Conservation (phyloP, 169 alveolate genomes). For the Plasmodium reichenowi region DNA sequence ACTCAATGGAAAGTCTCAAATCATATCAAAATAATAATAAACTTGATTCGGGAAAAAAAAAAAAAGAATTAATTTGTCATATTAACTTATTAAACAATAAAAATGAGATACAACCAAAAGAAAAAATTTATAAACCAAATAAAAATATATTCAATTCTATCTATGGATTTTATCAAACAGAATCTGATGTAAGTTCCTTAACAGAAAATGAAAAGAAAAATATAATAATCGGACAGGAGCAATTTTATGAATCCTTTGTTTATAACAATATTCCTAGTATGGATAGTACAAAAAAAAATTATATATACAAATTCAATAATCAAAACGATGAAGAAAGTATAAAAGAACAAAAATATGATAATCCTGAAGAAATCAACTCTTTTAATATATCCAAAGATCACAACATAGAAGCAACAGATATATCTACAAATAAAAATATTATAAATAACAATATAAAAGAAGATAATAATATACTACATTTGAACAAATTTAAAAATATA, state of each 20-base stretch:
- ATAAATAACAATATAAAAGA: too few relatives aligned
- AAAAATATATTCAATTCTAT: conserved; percentile 39
- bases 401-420: too few relatives aligned
- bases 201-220: conserved; percentile 37
- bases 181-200: conserved; percentile 39
- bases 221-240: conserved; percentile 25
- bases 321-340: conserved; percentile 3
- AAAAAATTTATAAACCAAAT: conserved; percentile 37
- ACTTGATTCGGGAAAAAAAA: not conserved
- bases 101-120: not conserved
- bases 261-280: conserved; percentile 45
- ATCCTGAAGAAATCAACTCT: not conserved
- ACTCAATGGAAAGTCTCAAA: conserved; percentile 3
- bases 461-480: too few relatives aligned
- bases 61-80: not conserved
- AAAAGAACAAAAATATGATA: not conserved
- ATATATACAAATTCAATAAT: not conserved
- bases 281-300: conserved; percentile 21
- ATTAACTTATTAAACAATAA: conserved; percentile 1
- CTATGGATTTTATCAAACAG: conserved; percentile 47
- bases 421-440: too few relatives aligned
- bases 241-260: conserved; percentile 62
- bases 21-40: not conserved
- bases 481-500: too few relatives aligned
- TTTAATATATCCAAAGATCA: too few relatives aligned